Percentiles rank a stretch among this genome's conserved stretches.
These are phyloP conservation scores for Rhynchosporium graminicola DNA, from an alignment of 2,329 filamentous ascomycete genomes.

Conservation along the genomic window DNA sequence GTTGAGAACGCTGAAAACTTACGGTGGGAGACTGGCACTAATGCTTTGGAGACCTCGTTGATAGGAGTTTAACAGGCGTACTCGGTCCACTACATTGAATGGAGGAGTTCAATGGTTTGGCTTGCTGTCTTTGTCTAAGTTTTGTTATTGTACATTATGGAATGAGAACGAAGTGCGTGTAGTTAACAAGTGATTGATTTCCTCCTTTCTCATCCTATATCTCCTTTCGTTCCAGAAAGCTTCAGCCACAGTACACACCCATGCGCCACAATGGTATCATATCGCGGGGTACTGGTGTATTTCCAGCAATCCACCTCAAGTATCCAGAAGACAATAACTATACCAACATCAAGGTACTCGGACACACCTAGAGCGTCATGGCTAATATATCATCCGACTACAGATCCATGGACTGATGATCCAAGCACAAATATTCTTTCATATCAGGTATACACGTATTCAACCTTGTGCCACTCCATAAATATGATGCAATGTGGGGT, in stretches of 20 bases:
- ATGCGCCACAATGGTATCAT: neutral
- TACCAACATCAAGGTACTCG: no score
- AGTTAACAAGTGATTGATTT: neutral
- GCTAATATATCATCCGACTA: no score
- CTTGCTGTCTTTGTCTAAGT: neutral
- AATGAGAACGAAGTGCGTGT: constrained; percentile 17
- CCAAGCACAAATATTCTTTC: no score
- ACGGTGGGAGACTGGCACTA: neutral
- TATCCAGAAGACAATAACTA: no score
- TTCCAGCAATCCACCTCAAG: neutral
- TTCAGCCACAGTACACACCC: neutral
- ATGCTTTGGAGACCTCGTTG: constrained; percentile 17
- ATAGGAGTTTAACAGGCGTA: constrained; percentile 27
- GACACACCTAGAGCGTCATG: no score
- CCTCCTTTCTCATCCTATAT: no score
- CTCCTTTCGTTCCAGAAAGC: neutral
- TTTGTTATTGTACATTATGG: constrained; percentile 23
- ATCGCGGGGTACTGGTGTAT: neutral
- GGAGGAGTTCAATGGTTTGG: constrained; percentile 19
- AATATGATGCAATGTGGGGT: no score
- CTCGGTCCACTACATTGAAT: constrained; percentile 14
- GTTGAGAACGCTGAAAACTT: constrained; percentile 4
- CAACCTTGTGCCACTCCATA: no score
- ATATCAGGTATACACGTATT: no score
- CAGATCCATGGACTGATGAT: no score